Percentiles rank a stretch among this genome's conserved stretches.
phyloP scores from a whole-genome alignment of 345 rosid species.

The Cardamine resedifolia region DNA sequence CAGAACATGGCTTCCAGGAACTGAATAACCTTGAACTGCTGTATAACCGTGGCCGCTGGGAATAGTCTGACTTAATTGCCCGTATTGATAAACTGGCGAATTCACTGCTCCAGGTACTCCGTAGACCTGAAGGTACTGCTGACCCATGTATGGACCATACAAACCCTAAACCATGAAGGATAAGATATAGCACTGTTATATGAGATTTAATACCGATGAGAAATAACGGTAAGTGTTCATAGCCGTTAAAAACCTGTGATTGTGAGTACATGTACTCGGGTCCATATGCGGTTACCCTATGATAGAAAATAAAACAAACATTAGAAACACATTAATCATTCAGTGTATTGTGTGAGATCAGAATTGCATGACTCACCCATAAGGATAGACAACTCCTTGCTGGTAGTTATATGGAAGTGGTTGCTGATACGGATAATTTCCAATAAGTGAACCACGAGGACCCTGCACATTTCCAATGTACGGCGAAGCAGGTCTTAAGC shows the following conservation, averaged over 20 bases:
- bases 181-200: neutral
- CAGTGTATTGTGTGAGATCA: constrained; percentile 1
- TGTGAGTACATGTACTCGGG: constrained; percentile 68
- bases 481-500: constrained; percentile 60
- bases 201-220: neutral
- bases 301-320: constrained; percentile 5
- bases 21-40: constrained; percentile 67
- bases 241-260: constrained; percentile 61
- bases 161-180: constrained; percentile 48
- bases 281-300: constrained; percentile 76
- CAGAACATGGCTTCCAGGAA: constrained; percentile 78
- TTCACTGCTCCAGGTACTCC: constrained; percentile 73
- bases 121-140: constrained; percentile 79
- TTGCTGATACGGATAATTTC: constrained; percentile 78
- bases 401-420: constrained; percentile 69
- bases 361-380: constrained; percentile 62
- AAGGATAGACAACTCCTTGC: constrained; percentile 75
- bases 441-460: constrained; percentile 56
- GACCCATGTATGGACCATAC: constrained; percentile 68
- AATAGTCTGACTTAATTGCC: constrained; percentile 60
- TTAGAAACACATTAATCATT: neutral
- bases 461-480: constrained; percentile 60
- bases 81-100: constrained; percentile 64
- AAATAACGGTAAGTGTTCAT: neutral
- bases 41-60: constrained; percentile 70